A percentile compares a stretch with the other conserved stretches of the same genome.
These are phyloP conservation scores for Fraxinus anomala DNA, from an alignment of 257 asterid species.

Conservation along the genomic window DNA sequence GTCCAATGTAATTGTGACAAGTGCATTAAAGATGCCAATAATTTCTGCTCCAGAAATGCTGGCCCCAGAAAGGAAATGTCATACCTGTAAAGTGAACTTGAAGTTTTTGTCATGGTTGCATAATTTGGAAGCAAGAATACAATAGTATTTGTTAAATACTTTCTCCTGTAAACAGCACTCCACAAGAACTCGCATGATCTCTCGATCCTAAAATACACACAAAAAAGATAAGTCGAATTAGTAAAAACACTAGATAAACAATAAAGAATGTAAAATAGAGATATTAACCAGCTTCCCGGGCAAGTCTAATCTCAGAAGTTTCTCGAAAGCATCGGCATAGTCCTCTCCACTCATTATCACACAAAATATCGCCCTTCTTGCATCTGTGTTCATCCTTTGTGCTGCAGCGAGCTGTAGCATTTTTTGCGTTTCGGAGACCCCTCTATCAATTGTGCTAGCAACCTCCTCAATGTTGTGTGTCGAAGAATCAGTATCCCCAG, in stretches of 20 bases:
- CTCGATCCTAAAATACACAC: constrained; percentile 70
- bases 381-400: constrained; percentile 92
- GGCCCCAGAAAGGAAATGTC: constrained; percentile 15
- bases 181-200: constrained; percentile 86
- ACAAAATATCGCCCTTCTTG: constrained; percentile 88
- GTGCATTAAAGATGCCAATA: neutral
- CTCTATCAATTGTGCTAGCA: constrained; percentile 72
- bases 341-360: constrained; percentile 92
- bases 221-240: constrained; percentile 21
- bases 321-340: constrained; percentile 87
- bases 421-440: constrained; percentile 72
- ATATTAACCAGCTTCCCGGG: constrained; percentile 82
- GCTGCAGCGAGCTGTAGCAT: constrained; percentile 87
- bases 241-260: constrained; percentile 2
- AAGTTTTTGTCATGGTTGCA: constrained; percentile 90
- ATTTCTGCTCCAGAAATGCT: constrained; percentile 7
- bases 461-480: constrained; percentile 61
- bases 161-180: constrained; percentile 94
- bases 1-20: neutral
- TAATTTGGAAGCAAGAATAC: constrained; percentile 81
- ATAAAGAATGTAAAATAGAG: constrained; percentile 7
- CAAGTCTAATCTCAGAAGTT: constrained; percentile 80
- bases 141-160: constrained; percentile 83
- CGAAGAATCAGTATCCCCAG: constrained; percentile 58
- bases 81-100: constrained; percentile 91